Evolutionary conservation across 1,139 yeast genomes (phyloP).

Genomic region (Yamadazyma trypodendri): DNA sequence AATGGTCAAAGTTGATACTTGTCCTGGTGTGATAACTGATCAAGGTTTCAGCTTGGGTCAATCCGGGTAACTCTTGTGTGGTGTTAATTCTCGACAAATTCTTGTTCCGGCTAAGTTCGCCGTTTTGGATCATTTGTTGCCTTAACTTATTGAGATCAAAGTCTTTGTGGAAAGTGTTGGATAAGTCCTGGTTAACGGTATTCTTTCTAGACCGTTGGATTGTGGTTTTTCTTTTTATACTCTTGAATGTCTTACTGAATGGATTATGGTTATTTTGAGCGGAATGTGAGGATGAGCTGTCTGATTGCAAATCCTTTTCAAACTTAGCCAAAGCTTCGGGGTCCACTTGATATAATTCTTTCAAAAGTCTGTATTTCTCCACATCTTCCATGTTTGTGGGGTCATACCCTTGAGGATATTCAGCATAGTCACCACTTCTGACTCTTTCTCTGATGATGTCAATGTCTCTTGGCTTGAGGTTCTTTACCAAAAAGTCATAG

Average conservation of each 20-base stretch:
- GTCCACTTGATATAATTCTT: slow-evolving; percentile 32
- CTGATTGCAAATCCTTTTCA: slow-evolving; percentile 22
- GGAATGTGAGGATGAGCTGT: slow-evolving; percentile 11
- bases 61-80: slow-evolving; percentile 51
- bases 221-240: slow-evolving; percentile 36
- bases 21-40: slow-evolving; percentile 45
- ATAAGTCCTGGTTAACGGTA: slow-evolving; percentile 23
- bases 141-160: slow-evolving; percentile 39
- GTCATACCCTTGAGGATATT: slow-evolving; percentile 49
- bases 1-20: slow-evolving; percentile 28
- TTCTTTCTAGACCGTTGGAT: slow-evolving; percentile 26
- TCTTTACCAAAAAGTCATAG: slow-evolving; percentile 44
- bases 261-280: slow-evolving; percentile 19
- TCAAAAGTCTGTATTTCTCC: slow-evolving; percentile 41
- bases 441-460: slow-evolving; percentile 56
- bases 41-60: slow-evolving; percentile 50
- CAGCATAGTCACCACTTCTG: slow-evolving; percentile 44
- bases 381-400: slow-evolving; percentile 55
- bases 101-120: slow-evolving; percentile 36
- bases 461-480: slow-evolving; percentile 51
- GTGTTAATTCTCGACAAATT: slow-evolving; percentile 44
- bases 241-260: slow-evolving; percentile 32
- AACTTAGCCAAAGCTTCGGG: slow-evolving; percentile 36
- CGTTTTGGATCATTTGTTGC: slow-evolving; percentile 40
- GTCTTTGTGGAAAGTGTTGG: slow-evolving; percentile 33